Conservation (phyloP, 306 rosid species). For the Sicyos edulis region DNA sequence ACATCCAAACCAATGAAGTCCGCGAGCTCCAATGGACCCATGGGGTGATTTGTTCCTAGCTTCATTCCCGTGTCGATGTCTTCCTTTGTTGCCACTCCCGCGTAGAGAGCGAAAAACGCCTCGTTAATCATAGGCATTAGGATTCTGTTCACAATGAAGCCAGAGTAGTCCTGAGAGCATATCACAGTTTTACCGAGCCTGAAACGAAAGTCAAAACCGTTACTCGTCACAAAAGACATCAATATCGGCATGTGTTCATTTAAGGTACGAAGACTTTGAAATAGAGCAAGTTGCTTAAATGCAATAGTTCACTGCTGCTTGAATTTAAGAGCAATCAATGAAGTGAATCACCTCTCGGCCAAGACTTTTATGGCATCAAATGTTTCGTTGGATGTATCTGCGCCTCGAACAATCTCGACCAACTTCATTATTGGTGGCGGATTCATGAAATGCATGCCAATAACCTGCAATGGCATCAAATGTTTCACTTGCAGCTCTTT, state of each 20-base stretch:
- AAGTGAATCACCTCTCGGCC: constrained; percentile 54
- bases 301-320: too few species aligned
- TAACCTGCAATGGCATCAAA: constrained; percentile 41
- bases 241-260: neutral
- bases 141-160: constrained; percentile 80
- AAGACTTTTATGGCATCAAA: constrained; percentile 57
- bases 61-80: constrained; percentile 88
- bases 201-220: constrained; percentile 15
- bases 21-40: constrained; percentile 95
- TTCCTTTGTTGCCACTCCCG: constrained; percentile 78
- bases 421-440: constrained; percentile 90
- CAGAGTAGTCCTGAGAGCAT: constrained; percentile 71
- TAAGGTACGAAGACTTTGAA: neutral
- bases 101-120: constrained; percentile 66
- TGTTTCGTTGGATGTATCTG: constrained; percentile 73
- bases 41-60: constrained; percentile 89
- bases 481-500: neutral
- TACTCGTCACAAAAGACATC: constrained; percentile 8
- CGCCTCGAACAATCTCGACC: constrained; percentile 78
- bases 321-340: neutral
- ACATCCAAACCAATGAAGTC: constrained; percentile 96
- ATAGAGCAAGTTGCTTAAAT: neutral
- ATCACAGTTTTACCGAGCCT: constrained; percentile 46
- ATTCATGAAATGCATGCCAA: constrained; percentile 97
- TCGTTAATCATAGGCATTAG: constrained; percentile 91